phyloP scores from a whole-genome alignment of 2,329 filamentous ascomycete genomes.

The Calycina herbarum region DNA sequence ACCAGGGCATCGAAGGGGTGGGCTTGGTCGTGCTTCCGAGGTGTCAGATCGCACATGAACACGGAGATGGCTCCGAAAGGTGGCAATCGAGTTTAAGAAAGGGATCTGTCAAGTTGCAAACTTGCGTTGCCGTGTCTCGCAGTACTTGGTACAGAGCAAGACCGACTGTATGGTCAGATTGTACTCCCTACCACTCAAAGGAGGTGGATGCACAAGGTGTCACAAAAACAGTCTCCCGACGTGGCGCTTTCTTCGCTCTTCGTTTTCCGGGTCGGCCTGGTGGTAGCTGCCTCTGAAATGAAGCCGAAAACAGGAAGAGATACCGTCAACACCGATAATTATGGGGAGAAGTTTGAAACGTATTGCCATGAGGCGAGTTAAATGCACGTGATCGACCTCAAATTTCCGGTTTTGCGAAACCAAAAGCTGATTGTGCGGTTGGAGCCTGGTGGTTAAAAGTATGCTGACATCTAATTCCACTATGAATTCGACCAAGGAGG shows the following conservation, averaged over 20 bases:
- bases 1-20: neutral
- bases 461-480: neutral
- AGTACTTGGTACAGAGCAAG: neutral
- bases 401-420: neutral
- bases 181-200: neutral
- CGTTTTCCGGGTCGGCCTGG: neutral
- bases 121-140: neutral
- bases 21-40: conserved; percentile 3
- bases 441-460: neutral
- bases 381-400: neutral
- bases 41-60: conserved; percentile 2
- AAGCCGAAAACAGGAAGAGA: neutral
- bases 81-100: neutral
- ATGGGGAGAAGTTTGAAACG: neutral
- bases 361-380: too few species aligned
- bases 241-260: neutral
- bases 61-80: neutral
- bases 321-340: neutral
- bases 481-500: neutral
- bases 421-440: neutral
- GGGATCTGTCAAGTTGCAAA: neutral
- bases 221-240: neutral
- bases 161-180: neutral
- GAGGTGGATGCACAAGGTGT: neutral
- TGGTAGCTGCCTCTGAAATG: neutral